Base-by-base conservation (phyloP, 2,329 filamentous ascomycete genomes). In the Zymoseptoria passerinii region DNA sequence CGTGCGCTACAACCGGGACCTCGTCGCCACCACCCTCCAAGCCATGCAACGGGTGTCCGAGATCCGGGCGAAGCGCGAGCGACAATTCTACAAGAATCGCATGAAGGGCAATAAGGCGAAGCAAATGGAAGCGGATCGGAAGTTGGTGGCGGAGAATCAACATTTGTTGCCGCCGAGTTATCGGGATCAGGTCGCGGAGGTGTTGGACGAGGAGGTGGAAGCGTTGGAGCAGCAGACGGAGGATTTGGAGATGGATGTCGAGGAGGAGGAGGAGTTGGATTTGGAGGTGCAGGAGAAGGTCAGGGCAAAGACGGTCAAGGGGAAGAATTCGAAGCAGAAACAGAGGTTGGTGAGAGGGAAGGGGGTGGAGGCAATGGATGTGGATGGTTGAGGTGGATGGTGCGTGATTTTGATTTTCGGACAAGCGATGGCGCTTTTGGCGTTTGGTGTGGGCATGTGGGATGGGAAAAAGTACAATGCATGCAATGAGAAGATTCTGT, bases 1-100 rank as follows among this genome's bases (percentile, higher is more conserved):
- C 65, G 85, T 95, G 62, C 90, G 92, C 72, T 99, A 99, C 84
- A 90, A 96, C 83, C 87, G 94, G 75, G 90, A 95, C 68, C 84
- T 96, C 64, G 85, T 96, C 64, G 82, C 83, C 67, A 90, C 88
- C 71, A 97, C 94, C 16, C 81, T 97, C 75, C 85, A 88, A 72
- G 92, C 92, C 66, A 99, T 99, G 91, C 82, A 90, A 76, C 84
- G 92, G 64, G 87, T 97, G 68, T 80, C 83, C 69, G 92, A 96
- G 80, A 92, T 97, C 76, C 82, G 91, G 56, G 76, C 83, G 59
- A 84, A 86, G 72, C 83, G 94, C 72, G 92, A 97, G 81, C 83
- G 90, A 67, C 88, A 88, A 65, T 96, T 96, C 78, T 96, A 96
- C 81, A 92, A 90, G 83, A 86, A 88, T 72, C 86, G 94, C 73